A percentile compares a stretch with the other conserved stretches of the same genome.
Conservation (phyloP, 176 grass and related monocot species). For the Zoysia japonica region DNA sequence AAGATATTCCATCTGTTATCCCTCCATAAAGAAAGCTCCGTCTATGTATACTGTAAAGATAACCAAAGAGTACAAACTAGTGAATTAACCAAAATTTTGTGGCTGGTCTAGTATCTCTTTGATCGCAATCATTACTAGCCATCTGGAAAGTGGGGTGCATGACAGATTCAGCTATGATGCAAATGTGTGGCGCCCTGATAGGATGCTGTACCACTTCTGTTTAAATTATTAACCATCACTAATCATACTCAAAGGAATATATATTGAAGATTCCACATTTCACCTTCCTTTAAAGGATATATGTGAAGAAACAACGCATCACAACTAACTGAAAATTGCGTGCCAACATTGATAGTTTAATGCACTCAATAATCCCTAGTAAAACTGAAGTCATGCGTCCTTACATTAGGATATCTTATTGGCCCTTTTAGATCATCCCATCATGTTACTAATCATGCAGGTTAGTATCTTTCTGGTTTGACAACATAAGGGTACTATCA, state of each 20-base stretch:
- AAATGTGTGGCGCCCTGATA: slow-evolving; percentile 39
- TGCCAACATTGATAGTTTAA: slow-evolving; percentile 45
- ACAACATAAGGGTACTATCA: slow-evolving; percentile 61
- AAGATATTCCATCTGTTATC: slow-evolving; percentile 1
- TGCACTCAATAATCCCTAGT: slow-evolving; percentile 33
- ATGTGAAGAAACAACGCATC: slow-evolving; percentile 32
- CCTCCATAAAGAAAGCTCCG: too few species aligned
- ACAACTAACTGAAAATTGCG: slow-evolving; percentile 44
- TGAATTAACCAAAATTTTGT: slow-evolving; percentile 29
- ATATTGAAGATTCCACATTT: slow-evolving; percentile 37
- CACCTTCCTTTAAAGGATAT: slow-evolving; percentile 35
- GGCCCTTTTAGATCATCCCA: slow-evolving; percentile 48
- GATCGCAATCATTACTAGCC: slow-evolving; percentile 2
- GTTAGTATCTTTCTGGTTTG: slow-evolving; percentile 51
- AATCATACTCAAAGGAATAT: slow-evolving; percentile 16
- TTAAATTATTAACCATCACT: slow-evolving; percentile 31
- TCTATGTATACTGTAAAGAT: background rate
- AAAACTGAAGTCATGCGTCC: slow-evolving; percentile 37
- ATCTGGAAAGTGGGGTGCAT: slow-evolving; percentile 32
- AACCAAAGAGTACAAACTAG: background rate
- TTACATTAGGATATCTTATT: slow-evolving; percentile 45
- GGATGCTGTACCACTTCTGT: slow-evolving; percentile 32
- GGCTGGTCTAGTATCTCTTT: background rate
- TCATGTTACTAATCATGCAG: slow-evolving; percentile 65
- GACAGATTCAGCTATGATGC: slow-evolving; percentile 35